Evolutionary conservation across 345 rosid species (phyloP).

Genomic region (Eucalyptus cloeziana): DNA sequence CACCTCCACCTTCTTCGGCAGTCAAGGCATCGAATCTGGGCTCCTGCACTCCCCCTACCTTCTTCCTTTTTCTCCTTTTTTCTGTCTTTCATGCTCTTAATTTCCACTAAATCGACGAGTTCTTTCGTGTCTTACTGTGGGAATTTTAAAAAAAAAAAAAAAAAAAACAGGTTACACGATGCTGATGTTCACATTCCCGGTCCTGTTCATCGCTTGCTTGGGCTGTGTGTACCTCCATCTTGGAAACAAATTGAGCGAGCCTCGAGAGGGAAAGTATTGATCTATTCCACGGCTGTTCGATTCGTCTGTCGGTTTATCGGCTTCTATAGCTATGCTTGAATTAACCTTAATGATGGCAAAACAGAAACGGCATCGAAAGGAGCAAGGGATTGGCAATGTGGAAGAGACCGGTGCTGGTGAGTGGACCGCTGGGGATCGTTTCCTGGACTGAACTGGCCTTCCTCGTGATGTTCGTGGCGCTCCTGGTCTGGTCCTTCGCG

Average conservation of each 20-base stretch:
- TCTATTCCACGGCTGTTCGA: neutral
- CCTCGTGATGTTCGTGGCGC: slow-evolving; percentile 55
- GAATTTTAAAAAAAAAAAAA: neutral
- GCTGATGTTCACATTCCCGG: slow-evolving; percentile 44
- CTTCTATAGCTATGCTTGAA: neutral
- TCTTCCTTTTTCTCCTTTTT: neutral
- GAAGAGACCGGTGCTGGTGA: slow-evolving; percentile 58
- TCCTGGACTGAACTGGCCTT: slow-evolving; percentile 46
- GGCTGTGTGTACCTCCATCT: slow-evolving; percentile 53
- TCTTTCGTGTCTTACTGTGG: neutral
- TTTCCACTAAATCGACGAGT: neutral
- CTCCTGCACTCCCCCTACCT: neutral
- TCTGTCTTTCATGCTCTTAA: neutral
- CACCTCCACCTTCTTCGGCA: slow-evolving; percentile 39
- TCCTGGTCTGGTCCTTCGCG: slow-evolving; percentile 51
- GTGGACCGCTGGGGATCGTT: slow-evolving; percentile 82
- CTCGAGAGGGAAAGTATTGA: slow-evolving; percentile 5
- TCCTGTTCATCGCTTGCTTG: slow-evolving; percentile 42
- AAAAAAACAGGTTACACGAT: slow-evolving; percentile 25
- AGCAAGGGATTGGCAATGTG: neutral
- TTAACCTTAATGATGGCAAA: neutral
- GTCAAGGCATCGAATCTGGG: slow-evolving; percentile 24
- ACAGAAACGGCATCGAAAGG: neutral
- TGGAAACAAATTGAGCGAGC: slow-evolving; percentile 6
- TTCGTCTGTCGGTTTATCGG: neutral